Evolutionary conservation across 2,329 filamentous ascomycete genomes (phyloP).

Genomic region (Apiospora pterosperma): DNA sequence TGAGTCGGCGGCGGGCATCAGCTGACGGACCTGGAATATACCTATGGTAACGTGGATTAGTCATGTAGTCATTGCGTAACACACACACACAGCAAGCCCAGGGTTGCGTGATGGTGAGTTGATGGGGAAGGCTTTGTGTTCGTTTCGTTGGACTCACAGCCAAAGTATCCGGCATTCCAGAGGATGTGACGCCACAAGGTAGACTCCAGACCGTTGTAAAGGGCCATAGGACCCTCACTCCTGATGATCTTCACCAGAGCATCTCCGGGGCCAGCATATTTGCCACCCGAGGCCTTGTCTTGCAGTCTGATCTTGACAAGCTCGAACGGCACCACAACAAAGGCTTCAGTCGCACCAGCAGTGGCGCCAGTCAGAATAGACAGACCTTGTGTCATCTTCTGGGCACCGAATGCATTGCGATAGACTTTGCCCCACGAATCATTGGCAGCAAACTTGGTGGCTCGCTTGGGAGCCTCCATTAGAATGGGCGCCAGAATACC

Average conservation of each 20-base stretch:
- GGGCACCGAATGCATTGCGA: slow-evolving; percentile 76
- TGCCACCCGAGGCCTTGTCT: slow-evolving; percentile 88
- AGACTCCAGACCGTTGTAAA: slow-evolving; percentile 96
- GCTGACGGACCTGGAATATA: slow-evolving; percentile 90
- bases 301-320: slow-evolving; percentile 93
- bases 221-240: slow-evolving; percentile 77
- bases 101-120: too few species aligned
- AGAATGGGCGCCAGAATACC: slow-evolving; percentile 72
- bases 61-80: neutral
- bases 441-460: slow-evolving; percentile 98
- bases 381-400: slow-evolving; percentile 87
- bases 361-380: slow-evolving; percentile 92
- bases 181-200: slow-evolving; percentile 94
- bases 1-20: slow-evolving; percentile 77
- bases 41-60: neutral
- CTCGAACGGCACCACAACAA: slow-evolving; percentile 94
- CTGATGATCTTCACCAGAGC: slow-evolving; percentile 78
- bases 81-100: neutral
- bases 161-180: slow-evolving; percentile 58
- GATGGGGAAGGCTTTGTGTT: neutral
- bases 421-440: slow-evolving; percentile 98
- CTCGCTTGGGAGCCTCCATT: slow-evolving; percentile 88
- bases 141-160: slow-evolving; percentile 48
- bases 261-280: slow-evolving; percentile 80
- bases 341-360: slow-evolving; percentile 90